A percentile compares a stretch with the other conserved stretches of the same genome.
Evolutionary conservation across 2,329 filamentous ascomycete genomes (phyloP).

Genomic region (Phoma sp.): DNA sequence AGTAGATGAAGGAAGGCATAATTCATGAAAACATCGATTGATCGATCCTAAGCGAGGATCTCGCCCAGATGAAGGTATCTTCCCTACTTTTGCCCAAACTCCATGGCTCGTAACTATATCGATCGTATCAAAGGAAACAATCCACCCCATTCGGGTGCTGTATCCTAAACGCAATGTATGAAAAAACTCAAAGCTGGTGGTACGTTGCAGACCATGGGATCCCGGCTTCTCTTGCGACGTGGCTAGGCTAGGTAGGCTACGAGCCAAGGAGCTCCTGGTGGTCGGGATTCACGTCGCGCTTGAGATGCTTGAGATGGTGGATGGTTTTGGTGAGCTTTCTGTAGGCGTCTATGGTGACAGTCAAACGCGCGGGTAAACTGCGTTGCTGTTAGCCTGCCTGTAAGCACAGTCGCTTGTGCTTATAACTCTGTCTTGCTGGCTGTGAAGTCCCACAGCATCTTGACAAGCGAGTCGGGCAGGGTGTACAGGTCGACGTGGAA

Average conservation of each 20-base stretch:
- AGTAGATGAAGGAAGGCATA: too few relatives aligned
- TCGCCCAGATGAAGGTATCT: slow-evolving; percentile 8
- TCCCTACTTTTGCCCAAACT: slow-evolving; percentile 24
- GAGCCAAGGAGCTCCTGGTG: not conserved
- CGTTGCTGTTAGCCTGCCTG: not conserved
- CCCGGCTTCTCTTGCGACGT: not conserved
- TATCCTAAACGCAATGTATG: not conserved
- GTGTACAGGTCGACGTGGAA: slow-evolving; percentile 99
- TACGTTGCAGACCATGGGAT: not conserved
- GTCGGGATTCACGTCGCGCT: not conserved
- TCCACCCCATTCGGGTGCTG: not conserved
- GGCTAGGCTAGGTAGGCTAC: not conserved
- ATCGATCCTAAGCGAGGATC: slow-evolving; percentile 9
- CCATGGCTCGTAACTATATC: slow-evolving; percentile 14
- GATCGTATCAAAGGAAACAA: not conserved
- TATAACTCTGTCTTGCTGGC: slow-evolving; percentile 45
- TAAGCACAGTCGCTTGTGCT: slow-evolving; percentile 3
- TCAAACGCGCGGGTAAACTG: not conserved
- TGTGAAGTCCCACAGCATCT: slow-evolving; percentile 93
- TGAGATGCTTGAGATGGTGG: not conserved
- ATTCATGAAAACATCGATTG: slow-evolving; percentile 10
- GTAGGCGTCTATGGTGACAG: not conserved
- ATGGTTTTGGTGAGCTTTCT: not conserved
- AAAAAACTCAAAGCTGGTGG: not conserved
- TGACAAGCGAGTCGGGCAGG: slow-evolving; percentile 86